A percentile compares a stretch with the other conserved stretches of the same genome.
These are phyloP conservation scores for Tricholoma hemisulphureum DNA, from an alignment of 768 basidiomycete species.

Conservation along the genomic window DNA sequence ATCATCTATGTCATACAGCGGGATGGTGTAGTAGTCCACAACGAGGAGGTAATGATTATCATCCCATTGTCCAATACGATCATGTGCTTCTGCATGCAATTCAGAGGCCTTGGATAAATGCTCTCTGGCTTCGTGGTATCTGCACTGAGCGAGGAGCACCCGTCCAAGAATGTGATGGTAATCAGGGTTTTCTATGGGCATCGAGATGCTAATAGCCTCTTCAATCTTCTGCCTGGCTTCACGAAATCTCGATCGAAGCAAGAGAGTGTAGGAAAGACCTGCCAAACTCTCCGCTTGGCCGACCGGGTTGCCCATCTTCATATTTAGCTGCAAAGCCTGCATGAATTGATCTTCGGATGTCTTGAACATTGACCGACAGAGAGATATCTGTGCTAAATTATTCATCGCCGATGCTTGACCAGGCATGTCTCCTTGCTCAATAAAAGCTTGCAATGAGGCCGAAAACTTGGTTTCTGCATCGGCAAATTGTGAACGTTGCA, in stretches of 20 bases:
- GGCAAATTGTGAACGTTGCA: constrained; percentile 12
- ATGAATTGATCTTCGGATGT: constrained; percentile 16
- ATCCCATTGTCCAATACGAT: constrained; percentile 18
- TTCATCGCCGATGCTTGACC: constrained; percentile 25
- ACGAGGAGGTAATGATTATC: constrained; percentile 15
- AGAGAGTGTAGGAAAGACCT: constrained; percentile 15
- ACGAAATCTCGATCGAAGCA: constrained; percentile 25
- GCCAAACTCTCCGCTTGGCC: constrained; percentile 24
- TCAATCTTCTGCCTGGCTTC: constrained; percentile 20
- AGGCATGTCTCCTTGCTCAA: constrained; percentile 12
- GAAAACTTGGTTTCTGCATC: constrained; percentile 14
- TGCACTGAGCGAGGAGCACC: constrained; percentile 18
- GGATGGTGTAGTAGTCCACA: constrained; percentile 11
- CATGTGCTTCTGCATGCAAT: constrained; percentile 16
- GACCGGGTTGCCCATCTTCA: constrained; percentile 16
- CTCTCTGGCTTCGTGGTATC: constrained; percentile 16
- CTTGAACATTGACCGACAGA: constrained; percentile 15
- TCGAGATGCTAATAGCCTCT: constrained; percentile 21
- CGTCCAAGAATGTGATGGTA: constrained; percentile 25
- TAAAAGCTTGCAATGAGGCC: constrained; percentile 17
- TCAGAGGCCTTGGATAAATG: constrained; percentile 9
- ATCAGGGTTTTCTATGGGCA: constrained; percentile 23
- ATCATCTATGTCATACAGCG: not conserved
- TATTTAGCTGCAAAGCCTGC: constrained; percentile 15
- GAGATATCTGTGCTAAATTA: constrained; percentile 21